Conservation (phyloP, 2,329 filamentous ascomycete species). For the Penicillium brasilianum region DNA sequence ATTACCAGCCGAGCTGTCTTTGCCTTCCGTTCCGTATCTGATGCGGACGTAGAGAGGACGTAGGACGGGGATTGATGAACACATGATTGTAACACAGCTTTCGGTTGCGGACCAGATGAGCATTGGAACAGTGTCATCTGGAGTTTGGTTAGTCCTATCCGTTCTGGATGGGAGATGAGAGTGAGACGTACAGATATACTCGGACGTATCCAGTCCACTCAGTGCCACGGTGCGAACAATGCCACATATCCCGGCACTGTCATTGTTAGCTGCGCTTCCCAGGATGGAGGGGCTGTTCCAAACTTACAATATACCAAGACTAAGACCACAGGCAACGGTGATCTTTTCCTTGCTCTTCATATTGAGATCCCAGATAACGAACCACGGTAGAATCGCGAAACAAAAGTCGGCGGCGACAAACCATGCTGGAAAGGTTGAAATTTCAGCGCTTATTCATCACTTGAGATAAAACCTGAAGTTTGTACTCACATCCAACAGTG, state of each 20-base stretch:
- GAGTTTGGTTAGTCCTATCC: not conserved
- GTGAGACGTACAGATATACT: slow-evolving; percentile 22
- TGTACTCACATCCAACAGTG: not conserved
- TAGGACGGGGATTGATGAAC: not conserved
- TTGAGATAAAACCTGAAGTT: not conserved
- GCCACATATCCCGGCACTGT: slow-evolving; percentile 30
- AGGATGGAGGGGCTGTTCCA: not conserved
- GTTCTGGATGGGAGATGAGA: not conserved
- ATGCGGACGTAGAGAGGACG: not conserved
- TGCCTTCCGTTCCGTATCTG: not conserved
- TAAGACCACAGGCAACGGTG: slow-evolving; percentile 51
- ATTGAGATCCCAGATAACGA: slow-evolving; percentile 49
- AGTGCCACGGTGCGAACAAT: slow-evolving; percentile 32
- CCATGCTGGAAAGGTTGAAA: slow-evolving; percentile 16
- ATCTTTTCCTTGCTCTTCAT: slow-evolving; percentile 54
- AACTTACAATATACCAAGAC: slow-evolving; percentile 50
- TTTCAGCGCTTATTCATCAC: not conserved
- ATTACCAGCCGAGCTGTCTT: not conserved
- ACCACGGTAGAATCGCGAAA: slow-evolving; percentile 48
- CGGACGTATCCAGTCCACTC: slow-evolving; percentile 23
- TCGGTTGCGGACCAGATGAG: not conserved
- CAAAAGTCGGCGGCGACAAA: slow-evolving; percentile 32
- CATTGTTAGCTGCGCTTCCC: not conserved
- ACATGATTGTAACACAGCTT: not conserved
- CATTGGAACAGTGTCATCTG: not conserved